Evolutionary conservation across 2,329 filamentous ascomycete species (phyloP).

Genomic region (Harringtonia aguacate): DNA sequence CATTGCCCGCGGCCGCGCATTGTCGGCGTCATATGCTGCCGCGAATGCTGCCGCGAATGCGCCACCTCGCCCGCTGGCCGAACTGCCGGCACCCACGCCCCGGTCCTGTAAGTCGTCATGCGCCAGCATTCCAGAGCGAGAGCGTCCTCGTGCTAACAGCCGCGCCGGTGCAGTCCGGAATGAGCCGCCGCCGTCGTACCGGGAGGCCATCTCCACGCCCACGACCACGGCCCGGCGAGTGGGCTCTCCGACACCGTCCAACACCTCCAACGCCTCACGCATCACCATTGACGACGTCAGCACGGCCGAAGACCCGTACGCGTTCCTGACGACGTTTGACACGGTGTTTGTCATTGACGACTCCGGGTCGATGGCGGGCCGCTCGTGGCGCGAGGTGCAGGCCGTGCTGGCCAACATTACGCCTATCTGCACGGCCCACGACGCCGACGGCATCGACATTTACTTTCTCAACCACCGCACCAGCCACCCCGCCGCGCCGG

Average conservation of each 20-base stretch:
- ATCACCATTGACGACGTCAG: slow-evolving; percentile 18
- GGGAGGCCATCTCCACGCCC: slow-evolving; percentile 5
- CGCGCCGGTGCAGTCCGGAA: slow-evolving; percentile 10
- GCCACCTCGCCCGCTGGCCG: too few relatives aligned
- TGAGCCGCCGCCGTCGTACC: slow-evolving; percentile 24
- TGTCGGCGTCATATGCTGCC: too few relatives aligned
- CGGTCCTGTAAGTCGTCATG: slow-evolving; percentile 11
- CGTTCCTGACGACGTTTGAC: slow-evolving; percentile 71
- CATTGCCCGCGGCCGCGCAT: too few relatives aligned
- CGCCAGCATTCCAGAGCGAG: not conserved
- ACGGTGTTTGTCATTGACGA: slow-evolving; percentile 89
- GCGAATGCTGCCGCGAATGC: too few relatives aligned
- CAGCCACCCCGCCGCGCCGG: slow-evolving; percentile 20
- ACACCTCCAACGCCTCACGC: slow-evolving; percentile 7
- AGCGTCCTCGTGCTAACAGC: too few relatives aligned
- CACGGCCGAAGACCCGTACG: slow-evolving; percentile 54
- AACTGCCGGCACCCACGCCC: slow-evolving; percentile 11
- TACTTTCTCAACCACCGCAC: slow-evolving; percentile 72
- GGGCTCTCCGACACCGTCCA: slow-evolving; percentile 15
- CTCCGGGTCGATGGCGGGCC: slow-evolving; percentile 72
- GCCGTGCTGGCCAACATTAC: slow-evolving; percentile 62
- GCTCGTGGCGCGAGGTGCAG: slow-evolving; percentile 65
- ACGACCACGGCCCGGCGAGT: not conserved
- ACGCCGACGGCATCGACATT: slow-evolving; percentile 78
- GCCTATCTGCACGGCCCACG: slow-evolving; percentile 70